Conservation (phyloP, 257 asterid species). For the Scutellaria baicalensis region DNA sequence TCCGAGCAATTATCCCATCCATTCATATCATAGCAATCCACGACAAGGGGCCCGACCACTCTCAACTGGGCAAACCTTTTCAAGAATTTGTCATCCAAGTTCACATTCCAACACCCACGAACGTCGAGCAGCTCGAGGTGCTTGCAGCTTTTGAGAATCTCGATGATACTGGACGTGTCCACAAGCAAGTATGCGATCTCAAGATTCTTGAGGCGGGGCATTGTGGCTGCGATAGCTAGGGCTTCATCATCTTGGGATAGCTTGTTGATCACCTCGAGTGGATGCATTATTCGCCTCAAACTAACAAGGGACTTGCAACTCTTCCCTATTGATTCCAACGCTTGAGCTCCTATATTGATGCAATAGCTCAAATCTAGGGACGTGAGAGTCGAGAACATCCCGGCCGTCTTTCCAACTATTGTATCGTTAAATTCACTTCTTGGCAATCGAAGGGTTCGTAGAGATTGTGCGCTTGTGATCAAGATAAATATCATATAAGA, state of each 20-base stretch:
- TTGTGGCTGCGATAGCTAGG: constrained; percentile 57
- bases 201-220: constrained; percentile 73
- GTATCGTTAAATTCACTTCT: constrained; percentile 52
- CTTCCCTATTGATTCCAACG: constrained; percentile 61
- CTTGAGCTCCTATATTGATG: constrained; percentile 56
- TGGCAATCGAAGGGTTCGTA: constrained; percentile 49
- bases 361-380: constrained; percentile 77
- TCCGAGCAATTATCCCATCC: constrained; percentile 69
- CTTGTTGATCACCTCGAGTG: constrained; percentile 50
- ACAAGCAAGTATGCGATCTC: constrained; percentile 79
- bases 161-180: constrained; percentile 39
- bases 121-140: constrained; percentile 62
- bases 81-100: constrained; percentile 45
- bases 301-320: constrained; percentile 51
- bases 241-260: constrained; percentile 79
- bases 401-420: constrained; percentile 34
- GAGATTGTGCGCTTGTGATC: constrained; percentile 63
- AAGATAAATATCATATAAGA: constrained; percentile 7
- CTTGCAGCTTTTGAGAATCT: constrained; percentile 51
- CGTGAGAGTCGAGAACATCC: constrained; percentile 40
- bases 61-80: constrained; percentile 40
- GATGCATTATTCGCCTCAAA: constrained; percentile 71
- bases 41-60: constrained; percentile 55
- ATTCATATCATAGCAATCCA: constrained; percentile 43
- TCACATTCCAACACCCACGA: constrained; percentile 81